phyloP scores from a whole-genome alignment of 352 stramenopile genomes.

The Phytophthora syringae region DNA sequence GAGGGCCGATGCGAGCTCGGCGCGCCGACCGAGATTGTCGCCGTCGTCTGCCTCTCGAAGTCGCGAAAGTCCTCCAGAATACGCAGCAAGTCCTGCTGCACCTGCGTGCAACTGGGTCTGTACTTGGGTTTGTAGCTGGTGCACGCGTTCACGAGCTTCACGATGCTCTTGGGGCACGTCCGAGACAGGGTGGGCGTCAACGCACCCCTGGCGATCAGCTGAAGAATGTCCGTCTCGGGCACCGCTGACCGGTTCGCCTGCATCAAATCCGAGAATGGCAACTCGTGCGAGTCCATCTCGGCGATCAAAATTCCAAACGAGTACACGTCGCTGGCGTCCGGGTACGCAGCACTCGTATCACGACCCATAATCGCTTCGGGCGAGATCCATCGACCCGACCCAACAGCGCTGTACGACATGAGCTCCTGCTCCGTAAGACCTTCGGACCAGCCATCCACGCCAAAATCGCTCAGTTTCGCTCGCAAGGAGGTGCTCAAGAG shows the following conservation, averaged over 20 bases:
- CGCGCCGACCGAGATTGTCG: conserved; percentile 28
- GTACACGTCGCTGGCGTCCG: conserved; percentile 69
- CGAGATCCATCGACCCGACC: conserved; percentile 74
- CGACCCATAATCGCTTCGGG: conserved; percentile 67
- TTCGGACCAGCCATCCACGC: conserved; percentile 50
- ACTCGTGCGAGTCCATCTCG: conserved; percentile 73
- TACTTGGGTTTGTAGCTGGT: conserved; percentile 47
- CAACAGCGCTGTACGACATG: conserved; percentile 69
- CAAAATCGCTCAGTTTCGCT: conserved; percentile 77
- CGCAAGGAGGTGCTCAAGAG: conserved; percentile 60
- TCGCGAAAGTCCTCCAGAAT: conserved; percentile 43
- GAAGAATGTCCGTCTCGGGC: conserved; percentile 65
- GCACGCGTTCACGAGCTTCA: conserved; percentile 50
- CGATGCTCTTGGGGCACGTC: conserved; percentile 54
- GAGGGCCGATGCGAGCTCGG: conserved; percentile 27
- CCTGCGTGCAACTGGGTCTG: conserved; percentile 43
- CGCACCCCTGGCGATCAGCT: conserved; percentile 70
- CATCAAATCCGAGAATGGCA: conserved; percentile 79
- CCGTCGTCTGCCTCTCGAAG: conserved; percentile 30
- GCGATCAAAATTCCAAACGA: conserved; percentile 74
- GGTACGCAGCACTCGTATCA: conserved; percentile 47
- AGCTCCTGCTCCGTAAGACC: conserved; percentile 64
- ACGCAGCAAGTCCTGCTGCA: conserved; percentile 39
- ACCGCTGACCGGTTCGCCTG: conserved; percentile 58
- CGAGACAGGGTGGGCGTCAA: conserved; percentile 61